These are phyloP conservation scores for Hymenoscyphus infarciens DNA, from an alignment of 2,329 filamentous ascomycete species.

Conservation along the genomic window DNA sequence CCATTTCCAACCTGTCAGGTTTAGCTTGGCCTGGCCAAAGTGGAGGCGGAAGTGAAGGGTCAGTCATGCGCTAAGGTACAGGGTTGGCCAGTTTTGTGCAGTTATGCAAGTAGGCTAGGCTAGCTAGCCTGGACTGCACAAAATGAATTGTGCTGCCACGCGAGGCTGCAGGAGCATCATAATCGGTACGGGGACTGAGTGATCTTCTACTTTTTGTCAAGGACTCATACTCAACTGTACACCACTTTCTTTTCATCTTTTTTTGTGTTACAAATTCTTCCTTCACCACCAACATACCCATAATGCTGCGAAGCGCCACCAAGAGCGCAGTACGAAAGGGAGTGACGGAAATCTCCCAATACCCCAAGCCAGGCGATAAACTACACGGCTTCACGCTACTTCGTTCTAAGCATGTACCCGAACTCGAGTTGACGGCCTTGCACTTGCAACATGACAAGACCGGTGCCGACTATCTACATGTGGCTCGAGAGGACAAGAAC, in stretches of 20 bases:
- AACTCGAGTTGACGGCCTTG: conserved; percentile 87
- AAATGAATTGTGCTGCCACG: background rate
- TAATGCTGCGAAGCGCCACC: conserved; percentile 50
- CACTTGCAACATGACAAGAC: conserved; percentile 93
- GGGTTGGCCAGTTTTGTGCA: no score
- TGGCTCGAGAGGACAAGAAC: conserved; percentile 92
- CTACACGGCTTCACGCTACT: conserved; percentile 91
- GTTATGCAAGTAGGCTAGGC: background rate
- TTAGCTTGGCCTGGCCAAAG: background rate
- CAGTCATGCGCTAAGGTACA: no score
- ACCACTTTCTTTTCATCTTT: background rate
- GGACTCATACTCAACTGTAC: background rate
- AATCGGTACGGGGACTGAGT: background rate
- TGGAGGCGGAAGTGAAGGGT: no score
- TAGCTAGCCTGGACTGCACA: background rate
- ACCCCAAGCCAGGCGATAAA: conserved; percentile 76
- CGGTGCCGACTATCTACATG: conserved; percentile 91
- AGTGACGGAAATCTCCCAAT: conserved; percentile 71
- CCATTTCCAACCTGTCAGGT: background rate
- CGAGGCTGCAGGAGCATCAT: background rate
- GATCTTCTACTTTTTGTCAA: background rate
- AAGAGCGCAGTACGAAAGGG: conserved; percentile 53
- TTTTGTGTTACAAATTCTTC: background rate
- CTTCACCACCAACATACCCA: conserved; percentile 6
- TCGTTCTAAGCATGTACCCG: conserved; percentile 85